A percentile compares a stretch with the other conserved stretches of the same genome.
Evolutionary conservation across 805 yeast genomes (phyloP).

Genomic region (Yamadazyma laniorum): DNA sequence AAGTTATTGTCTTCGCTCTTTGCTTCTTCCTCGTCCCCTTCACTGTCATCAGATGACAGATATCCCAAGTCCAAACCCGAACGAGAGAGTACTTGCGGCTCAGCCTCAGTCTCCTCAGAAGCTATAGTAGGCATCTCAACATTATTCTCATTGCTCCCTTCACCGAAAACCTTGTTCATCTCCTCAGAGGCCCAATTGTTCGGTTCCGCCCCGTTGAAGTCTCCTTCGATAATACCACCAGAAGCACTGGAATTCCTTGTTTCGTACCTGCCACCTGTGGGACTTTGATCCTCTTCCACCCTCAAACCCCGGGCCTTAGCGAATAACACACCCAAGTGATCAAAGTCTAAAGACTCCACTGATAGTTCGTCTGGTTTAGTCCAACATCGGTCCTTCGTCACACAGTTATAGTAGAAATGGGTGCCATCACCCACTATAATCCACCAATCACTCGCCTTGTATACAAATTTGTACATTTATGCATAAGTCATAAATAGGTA

Average conservation of each 20-base stretch:
- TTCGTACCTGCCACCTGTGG: no score
- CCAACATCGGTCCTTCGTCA: constrained; percentile 8
- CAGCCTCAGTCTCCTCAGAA: neutral
- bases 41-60: constrained; percentile 8
- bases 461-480: constrained; percentile 12
- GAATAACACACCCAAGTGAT: constrained; percentile 10
- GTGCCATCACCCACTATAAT: constrained; percentile 9
- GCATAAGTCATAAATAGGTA: constrained; percentile 3
- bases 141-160: neutral
- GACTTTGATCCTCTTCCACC: constrained; percentile 5
- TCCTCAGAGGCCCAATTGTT: neutral
- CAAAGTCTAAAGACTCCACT: constrained; percentile 6
- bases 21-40: neutral
- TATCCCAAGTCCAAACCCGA: constrained; percentile 7
- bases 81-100: neutral
- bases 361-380: constrained; percentile 10
- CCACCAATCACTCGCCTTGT: constrained; percentile 11
- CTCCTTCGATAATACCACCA: no score
- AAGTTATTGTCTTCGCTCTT: neutral
- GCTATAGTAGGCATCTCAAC: neutral
- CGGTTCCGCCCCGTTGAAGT: neutral
- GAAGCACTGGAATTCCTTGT: no score
- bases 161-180: neutral
- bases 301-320: constrained; percentile 15
- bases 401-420: constrained; percentile 14